phyloP scores from a whole-genome alignment of 2,329 filamentous ascomycete species.

The Pleurostoma richardsiae region DNA sequence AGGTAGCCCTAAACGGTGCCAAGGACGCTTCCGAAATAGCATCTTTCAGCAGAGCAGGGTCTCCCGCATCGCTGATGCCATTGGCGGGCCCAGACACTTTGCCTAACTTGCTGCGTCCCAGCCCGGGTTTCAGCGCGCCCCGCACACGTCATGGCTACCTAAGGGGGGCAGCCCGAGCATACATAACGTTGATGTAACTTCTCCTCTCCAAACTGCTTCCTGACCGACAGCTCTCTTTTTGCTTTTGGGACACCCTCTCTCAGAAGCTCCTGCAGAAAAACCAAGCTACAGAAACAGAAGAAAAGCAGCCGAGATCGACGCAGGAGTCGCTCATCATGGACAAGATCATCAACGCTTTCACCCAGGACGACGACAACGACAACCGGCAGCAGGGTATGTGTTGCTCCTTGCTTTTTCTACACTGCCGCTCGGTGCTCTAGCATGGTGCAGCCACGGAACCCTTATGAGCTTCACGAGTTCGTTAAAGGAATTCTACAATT shows the following conservation, averaged over 20 bases:
- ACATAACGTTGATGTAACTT: no score
- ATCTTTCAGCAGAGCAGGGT: no score
- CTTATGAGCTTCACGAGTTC: no score
- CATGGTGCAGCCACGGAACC: no score
- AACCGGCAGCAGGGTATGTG: slow-evolving; percentile 2
- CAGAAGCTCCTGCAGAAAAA: not conserved
- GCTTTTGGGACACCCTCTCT: not conserved
- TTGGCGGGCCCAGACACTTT: not conserved
- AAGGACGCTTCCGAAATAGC: no score
- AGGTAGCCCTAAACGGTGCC: no score
- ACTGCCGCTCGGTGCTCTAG: not conserved
- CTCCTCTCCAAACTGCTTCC: no score
- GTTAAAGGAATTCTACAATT: no score
- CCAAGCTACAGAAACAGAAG: not conserved
- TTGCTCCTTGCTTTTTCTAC: not conserved
- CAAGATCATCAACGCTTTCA: slow-evolving; percentile 27
- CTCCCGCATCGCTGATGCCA: not conserved
- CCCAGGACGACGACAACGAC: slow-evolving; percentile 22
- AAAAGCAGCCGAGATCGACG: no score
- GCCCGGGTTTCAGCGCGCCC: not conserved
- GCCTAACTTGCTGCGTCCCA: not conserved
- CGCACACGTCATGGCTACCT: not conserved
- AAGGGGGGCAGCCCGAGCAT: not conserved
- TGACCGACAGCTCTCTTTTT: no score
- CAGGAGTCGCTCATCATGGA: slow-evolving; percentile 22